Percentiles rank a stretch among this genome's conserved stretches.
Conservation (phyloP, 2,329 filamentous ascomycete species). For the Colletotrichum nymphaeae region DNA sequence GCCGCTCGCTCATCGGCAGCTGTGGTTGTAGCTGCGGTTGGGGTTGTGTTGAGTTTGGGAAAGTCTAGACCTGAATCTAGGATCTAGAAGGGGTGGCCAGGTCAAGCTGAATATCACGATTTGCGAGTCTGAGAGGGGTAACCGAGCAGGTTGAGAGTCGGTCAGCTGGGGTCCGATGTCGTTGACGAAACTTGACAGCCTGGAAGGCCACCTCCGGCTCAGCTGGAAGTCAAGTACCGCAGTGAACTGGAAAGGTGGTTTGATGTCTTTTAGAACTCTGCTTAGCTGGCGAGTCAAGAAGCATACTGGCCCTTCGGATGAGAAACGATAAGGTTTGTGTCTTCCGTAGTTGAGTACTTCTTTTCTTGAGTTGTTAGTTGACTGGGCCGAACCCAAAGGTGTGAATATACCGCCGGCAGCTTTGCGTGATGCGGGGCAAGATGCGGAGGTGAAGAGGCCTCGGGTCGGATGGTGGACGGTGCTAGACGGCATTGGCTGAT, state of each 20-base stretch:
- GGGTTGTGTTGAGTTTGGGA: neutral
- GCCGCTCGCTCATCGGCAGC: neutral
- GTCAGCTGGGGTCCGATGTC: conserved; percentile 26
- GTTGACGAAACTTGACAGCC: conserved; percentile 30
- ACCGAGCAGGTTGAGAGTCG: neutral
- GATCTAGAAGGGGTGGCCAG: neutral
- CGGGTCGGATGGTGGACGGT: conserved; percentile 23
- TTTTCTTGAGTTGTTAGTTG: neutral
- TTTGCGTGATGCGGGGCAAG: neutral
- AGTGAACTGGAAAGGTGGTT: neutral
- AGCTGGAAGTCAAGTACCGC: neutral
- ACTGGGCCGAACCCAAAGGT: neutral
- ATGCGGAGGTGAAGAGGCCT: neutral
- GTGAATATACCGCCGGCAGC: neutral
- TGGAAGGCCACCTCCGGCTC: neutral
- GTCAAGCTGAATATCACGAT: neutral
- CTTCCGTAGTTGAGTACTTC: neutral
- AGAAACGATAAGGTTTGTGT: neutral
- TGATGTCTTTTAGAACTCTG: neutral
- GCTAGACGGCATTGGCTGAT: conserved; percentile 12
- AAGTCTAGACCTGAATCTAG: neutral
- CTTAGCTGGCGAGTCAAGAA: conserved; percentile 20
- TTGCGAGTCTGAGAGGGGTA: neutral
- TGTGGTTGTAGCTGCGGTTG: neutral
- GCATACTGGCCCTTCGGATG: conserved; percentile 2